These are phyloP conservation scores for Circinella minor DNA, from an alignment of 371 early-diverging fungal genomes.

Conservation along the genomic window DNA sequence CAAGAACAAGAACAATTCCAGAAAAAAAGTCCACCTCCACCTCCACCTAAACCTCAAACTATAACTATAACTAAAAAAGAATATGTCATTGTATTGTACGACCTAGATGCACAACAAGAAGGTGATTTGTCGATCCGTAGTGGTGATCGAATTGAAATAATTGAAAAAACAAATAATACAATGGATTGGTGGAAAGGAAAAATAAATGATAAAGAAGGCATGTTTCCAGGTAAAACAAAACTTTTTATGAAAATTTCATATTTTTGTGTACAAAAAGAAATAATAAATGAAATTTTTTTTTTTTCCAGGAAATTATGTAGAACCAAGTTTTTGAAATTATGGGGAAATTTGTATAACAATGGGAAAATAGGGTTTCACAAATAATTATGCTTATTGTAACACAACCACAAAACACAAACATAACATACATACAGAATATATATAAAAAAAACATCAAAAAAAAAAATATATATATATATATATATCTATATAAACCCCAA, in stretches of 20 bases:
- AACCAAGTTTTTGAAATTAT: background rate
- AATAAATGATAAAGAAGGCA: slow-evolving; percentile 61
- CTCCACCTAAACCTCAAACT: slow-evolving; percentile 13
- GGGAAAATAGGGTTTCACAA: background rate
- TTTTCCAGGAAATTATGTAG: background rate
- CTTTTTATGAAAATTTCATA: too few relatives aligned
- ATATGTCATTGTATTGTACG: slow-evolving; percentile 69
- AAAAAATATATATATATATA: too few relatives aligned
- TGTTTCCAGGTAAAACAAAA: slow-evolving; percentile 81
- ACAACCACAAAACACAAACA: too few relatives aligned
- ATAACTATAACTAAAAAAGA: background rate
- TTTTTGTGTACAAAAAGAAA: background rate
- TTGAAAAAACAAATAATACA: slow-evolving; percentile 54
- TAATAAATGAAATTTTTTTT: background rate
- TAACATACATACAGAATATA: too few relatives aligned
- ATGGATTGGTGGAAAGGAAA: slow-evolving; percentile 83
- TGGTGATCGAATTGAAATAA: slow-evolving; percentile 68
- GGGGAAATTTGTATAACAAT: background rate
- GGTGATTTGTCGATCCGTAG: slow-evolving; percentile 70
- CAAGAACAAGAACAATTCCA: background rate
- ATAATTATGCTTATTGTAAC: too few relatives aligned
- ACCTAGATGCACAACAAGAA: slow-evolving; percentile 70
- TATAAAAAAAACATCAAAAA: too few relatives aligned
- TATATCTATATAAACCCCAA: too few relatives aligned
- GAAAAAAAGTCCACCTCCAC: slow-evolving; percentile 18